Evolutionary conservation across 345 rosid species (phyloP).

Genomic region (Rhizophora mangle): DNA sequence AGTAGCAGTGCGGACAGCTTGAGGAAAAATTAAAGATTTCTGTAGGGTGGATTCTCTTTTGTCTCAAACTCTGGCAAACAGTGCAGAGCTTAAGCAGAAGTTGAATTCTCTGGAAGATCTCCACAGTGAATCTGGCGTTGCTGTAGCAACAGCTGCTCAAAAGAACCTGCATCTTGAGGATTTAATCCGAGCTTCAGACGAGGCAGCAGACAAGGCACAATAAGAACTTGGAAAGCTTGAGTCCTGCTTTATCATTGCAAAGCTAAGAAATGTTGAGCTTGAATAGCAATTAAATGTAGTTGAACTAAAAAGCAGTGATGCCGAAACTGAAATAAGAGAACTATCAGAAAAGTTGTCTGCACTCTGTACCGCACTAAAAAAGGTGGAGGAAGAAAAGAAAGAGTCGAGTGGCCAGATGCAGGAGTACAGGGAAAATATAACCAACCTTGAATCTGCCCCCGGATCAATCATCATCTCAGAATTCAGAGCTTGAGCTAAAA

Average conservation of each 20-base stretch:
- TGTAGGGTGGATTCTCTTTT: neutral
- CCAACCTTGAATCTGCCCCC: constrained; percentile 53
- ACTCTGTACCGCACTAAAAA: constrained; percentile 43
- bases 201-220: constrained; percentile 65
- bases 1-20: constrained; percentile 47
- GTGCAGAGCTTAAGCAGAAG: neutral
- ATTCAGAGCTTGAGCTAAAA: constrained; percentile 62
- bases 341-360: constrained; percentile 50
- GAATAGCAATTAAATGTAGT: constrained; percentile 58
- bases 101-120: neutral
- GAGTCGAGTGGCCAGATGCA: constrained; percentile 40
- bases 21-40: constrained; percentile 25
- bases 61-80: neutral
- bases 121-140: neutral
- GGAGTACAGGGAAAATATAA: constrained; percentile 47
- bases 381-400: constrained; percentile 60
- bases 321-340: constrained; percentile 56
- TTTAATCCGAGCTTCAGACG: constrained; percentile 46
- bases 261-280: constrained; percentile 71
- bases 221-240: constrained; percentile 66
- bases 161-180: constrained; percentile 63
- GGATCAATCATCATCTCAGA: constrained; percentile 37
- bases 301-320: constrained; percentile 47
- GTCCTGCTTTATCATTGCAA: constrained; percentile 49
- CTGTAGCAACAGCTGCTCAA: neutral